A percentile compares a stretch with the other conserved stretches of the same genome.
Conservation (phyloP, 2,329 filamentous ascomycete species). For the Pseudovirgaria hyperparasitica region DNA sequence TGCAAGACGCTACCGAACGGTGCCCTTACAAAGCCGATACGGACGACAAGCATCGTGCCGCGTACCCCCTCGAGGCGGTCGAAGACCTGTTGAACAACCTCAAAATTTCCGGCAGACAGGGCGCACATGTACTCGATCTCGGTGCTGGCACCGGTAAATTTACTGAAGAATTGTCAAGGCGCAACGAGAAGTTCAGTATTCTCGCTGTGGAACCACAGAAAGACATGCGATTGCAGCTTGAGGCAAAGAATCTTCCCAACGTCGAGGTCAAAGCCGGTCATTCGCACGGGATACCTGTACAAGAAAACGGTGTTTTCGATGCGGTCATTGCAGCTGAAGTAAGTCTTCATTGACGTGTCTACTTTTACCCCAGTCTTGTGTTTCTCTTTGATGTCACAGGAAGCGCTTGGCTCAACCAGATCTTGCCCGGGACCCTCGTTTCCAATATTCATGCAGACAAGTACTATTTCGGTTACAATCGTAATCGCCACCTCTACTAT, state of each 20-base stretch:
- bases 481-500: no score
- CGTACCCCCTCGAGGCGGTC: slow-evolving; percentile 48
- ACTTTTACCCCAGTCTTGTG: slow-evolving; percentile 1
- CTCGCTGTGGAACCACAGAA: slow-evolving; percentile 51
- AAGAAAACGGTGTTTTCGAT: slow-evolving; percentile 49
- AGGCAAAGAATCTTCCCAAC: slow-evolving; percentile 41
- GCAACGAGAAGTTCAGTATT: slow-evolving; percentile 48
- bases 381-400: slow-evolving; percentile 1
- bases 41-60: slow-evolving; percentile 58
- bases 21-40: slow-evolving; percentile 45
- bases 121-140: slow-evolving; percentile 47
- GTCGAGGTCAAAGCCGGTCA: slow-evolving; percentile 46
- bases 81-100: slow-evolving; percentile 44
- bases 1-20: slow-evolving; percentile 49
- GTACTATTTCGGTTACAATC: no score
- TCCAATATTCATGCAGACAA: no score
- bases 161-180: slow-evolving; percentile 46
- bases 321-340: slow-evolving; percentile 57
- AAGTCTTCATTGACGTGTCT: slow-evolving; percentile 13
- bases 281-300: slow-evolving; percentile 44
- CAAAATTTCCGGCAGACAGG: slow-evolving; percentile 33
- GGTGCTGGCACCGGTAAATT: slow-evolving; percentile 61
- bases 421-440: no score
- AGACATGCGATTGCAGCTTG: slow-evolving; percentile 52
- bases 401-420: background rate